These are phyloP conservation scores for Xanthoparmelia taractica DNA, from an alignment of 495 filamentous ascomycete genomes.

Conservation along the genomic window DNA sequence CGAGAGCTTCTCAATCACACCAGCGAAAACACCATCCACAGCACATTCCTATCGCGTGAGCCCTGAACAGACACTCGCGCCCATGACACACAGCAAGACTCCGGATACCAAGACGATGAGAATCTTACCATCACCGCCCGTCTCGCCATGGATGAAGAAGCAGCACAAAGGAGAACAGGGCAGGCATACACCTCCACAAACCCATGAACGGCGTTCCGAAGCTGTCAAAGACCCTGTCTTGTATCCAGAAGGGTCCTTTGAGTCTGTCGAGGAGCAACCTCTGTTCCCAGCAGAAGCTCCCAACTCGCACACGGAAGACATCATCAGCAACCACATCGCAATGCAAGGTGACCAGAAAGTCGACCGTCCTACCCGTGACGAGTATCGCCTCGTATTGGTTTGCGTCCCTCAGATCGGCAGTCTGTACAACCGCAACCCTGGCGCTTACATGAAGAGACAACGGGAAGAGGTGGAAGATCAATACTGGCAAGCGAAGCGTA, in stretches of 20 bases:
- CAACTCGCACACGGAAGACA: constrained; percentile 40
- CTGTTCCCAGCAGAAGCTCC: constrained; percentile 45
- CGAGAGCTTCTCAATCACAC: constrained; percentile 48
- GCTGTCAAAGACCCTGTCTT: constrained; percentile 52
- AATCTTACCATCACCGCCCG: constrained; percentile 61
- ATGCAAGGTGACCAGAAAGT: constrained; percentile 47
- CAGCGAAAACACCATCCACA: constrained; percentile 31
- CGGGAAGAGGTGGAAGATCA: constrained; percentile 51
- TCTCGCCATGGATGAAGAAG: constrained; percentile 57
- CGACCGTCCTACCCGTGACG: constrained; percentile 58
- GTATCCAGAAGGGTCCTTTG: constrained; percentile 37
- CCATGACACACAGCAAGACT: constrained; percentile 41
- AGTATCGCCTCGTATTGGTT: constrained; percentile 60
- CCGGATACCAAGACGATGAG: constrained; percentile 37
- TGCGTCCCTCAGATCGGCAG: constrained; percentile 59
- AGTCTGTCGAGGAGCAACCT: constrained; percentile 43
- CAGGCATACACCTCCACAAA: constrained; percentile 32
- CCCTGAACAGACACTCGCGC: constrained; percentile 41
- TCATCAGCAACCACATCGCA: constrained; percentile 60
- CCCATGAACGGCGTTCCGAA: constrained; percentile 23
- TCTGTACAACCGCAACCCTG: constrained; percentile 51
- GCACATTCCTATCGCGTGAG: constrained; percentile 29
- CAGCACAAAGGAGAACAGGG: constrained; percentile 42
- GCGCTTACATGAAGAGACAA: constrained; percentile 56
- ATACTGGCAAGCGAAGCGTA: constrained; percentile 37